Conservation (phyloP, 2,329 filamentous ascomycete genomes). For the Ascochyta viciae-villosae region DNA sequence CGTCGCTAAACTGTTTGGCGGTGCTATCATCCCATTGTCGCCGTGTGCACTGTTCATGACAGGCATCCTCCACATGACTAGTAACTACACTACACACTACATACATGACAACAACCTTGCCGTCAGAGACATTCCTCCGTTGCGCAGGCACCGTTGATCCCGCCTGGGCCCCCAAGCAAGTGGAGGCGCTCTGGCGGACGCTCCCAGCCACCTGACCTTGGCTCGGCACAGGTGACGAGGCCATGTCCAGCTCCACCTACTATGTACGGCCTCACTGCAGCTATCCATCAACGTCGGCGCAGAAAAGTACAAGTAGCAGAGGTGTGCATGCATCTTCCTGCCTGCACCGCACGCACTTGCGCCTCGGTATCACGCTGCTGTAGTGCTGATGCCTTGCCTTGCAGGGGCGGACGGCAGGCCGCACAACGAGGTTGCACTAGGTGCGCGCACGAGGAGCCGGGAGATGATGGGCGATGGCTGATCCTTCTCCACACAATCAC, state of each 20-base stretch:
- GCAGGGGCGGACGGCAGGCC: constrained; percentile 12
- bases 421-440: constrained; percentile 17
- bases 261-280: neutral
- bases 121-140: constrained; percentile 7
- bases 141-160: constrained; percentile 8
- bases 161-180: constrained; percentile 1
- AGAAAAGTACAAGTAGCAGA: too few species aligned
- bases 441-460: constrained; percentile 19
- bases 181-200: constrained; percentile 6
- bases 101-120: neutral
- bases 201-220: constrained; percentile 12
- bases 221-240: neutral
- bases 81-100: neutral
- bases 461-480: constrained; percentile 29
- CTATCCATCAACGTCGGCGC: neutral
- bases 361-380: constrained; percentile 1
- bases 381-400: constrained; percentile 16
- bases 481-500: constrained; percentile 36
- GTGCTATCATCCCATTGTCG: neutral
- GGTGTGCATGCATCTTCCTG: too few species aligned
- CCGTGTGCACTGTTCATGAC: neutral
- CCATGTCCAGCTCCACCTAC: neutral
- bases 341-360: constrained; percentile 1
- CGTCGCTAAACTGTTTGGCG: neutral
- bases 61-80: neutral